Conservation (phyloP, 2,329 filamentous ascomycete genomes). For the Zasmidium citrigriseum region DNA sequence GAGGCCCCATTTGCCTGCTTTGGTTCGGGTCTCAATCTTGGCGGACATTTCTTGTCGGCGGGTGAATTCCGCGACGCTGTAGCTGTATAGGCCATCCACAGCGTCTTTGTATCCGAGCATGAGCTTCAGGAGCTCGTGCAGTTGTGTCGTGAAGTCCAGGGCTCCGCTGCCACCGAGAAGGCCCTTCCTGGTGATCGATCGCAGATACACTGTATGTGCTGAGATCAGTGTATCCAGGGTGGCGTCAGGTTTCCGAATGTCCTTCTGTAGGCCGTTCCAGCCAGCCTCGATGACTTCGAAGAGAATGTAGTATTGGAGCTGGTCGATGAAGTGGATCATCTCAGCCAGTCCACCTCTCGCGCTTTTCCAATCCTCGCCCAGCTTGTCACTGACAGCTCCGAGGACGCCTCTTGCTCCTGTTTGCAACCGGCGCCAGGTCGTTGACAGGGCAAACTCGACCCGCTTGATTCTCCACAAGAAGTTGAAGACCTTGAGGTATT, state of each 20-base stretch:
- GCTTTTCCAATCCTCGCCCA: conserved; percentile 73
- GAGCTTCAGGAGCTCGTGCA: conserved; percentile 86
- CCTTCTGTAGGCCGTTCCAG: conserved; percentile 85
- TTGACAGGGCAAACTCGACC: conserved; percentile 89
- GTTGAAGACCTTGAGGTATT: conserved; percentile 99
- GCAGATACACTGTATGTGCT: conserved; percentile 87
- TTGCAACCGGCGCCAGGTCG: conserved; percentile 93
- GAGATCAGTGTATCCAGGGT: conserved; percentile 94
- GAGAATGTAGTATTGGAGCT: conserved; percentile 97
- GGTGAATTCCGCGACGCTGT: conserved; percentile 92
- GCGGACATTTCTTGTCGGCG: conserved; percentile 82
- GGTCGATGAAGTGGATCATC: conserved; percentile 97
- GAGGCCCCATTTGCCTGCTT: conserved; percentile 65
- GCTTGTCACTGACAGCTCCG: conserved; percentile 68
- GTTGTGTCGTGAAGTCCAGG: conserved; percentile 79
- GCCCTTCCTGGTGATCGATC: conserved; percentile 93
- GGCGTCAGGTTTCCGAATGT: conserved; percentile 73
- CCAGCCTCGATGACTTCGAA: conserved; percentile 98
- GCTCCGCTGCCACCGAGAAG: conserved; percentile 68
- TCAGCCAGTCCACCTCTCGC: conserved; percentile 88
- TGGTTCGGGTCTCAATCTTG: conserved; percentile 66
- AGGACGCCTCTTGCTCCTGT: conserved; percentile 92
- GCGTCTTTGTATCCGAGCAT: conserved; percentile 94
- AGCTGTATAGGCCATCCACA: conserved; percentile 91
- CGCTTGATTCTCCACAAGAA: conserved; percentile 98